Percentiles rank a stretch among this genome's conserved stretches.
These are phyloP conservation scores for Calonectria pteridis DNA, from an alignment of 2,329 filamentous ascomycete species.

Conservation along the genomic window DNA sequence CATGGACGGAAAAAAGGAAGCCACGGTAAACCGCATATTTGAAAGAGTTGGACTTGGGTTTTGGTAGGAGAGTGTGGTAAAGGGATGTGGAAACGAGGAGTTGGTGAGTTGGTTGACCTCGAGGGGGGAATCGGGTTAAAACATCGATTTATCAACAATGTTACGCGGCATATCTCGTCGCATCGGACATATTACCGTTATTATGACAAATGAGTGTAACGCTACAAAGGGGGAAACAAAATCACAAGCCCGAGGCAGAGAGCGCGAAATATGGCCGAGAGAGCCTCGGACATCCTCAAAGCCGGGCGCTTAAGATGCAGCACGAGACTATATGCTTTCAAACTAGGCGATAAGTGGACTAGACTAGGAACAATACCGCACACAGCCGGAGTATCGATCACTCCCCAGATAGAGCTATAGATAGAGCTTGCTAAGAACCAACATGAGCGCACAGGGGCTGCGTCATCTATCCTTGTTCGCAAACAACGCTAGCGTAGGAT, in stretches of 20 bases:
- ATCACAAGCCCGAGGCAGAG: not conserved
- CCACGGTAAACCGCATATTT: not conserved
- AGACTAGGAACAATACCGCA: not conserved
- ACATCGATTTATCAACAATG: not conserved
- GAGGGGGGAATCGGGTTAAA: not conserved
- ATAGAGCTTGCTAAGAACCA: not conserved
- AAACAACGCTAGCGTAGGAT: not conserved
- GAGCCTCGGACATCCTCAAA: not conserved
- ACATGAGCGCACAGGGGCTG: not conserved
- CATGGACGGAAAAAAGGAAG: not conserved
- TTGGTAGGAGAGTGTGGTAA: not conserved
- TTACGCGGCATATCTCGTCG: not conserved
- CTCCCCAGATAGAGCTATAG: not conserved
- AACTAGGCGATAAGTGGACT: not conserved
- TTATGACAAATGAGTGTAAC: not conserved
- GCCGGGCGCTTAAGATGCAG: not conserved
- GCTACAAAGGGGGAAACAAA: not conserved
- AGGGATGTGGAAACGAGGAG: not conserved
- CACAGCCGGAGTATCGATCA: not conserved
- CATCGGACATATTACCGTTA: not conserved
- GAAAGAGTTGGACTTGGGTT: not conserved
- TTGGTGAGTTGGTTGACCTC: not conserved
- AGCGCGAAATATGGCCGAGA: not conserved
- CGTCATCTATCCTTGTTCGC: not conserved
- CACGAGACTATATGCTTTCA: not conserved